These are phyloP conservation scores for Lentinula sp. DNA, from an alignment of 768 basidiomycete genomes.

Conservation along the genomic window DNA sequence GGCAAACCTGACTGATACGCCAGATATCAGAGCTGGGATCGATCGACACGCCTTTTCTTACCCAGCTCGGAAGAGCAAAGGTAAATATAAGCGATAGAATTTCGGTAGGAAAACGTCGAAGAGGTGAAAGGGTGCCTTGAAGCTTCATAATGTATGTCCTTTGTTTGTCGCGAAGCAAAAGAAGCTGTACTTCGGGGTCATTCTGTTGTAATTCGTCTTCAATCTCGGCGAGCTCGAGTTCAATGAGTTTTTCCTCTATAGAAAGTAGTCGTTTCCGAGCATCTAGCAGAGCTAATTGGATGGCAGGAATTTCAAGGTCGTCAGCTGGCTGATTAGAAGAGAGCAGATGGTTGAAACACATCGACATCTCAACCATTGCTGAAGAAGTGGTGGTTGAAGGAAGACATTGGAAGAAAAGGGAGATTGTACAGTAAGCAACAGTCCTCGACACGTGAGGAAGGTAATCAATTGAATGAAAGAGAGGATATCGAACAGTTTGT, in stretches of 20 bases:
- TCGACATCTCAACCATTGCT: not conserved
- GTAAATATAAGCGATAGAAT: not conserved
- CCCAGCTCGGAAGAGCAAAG: not conserved
- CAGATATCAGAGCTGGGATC: not conserved
- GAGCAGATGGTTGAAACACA: not conserved
- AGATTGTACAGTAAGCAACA: not conserved
- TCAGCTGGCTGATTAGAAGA: not conserved
- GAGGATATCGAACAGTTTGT: not conserved
- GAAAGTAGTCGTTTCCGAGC: not conserved
- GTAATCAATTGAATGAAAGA: not conserved
- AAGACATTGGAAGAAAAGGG: not conserved
- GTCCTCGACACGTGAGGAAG: not conserved
- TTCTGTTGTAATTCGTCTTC: not conserved
- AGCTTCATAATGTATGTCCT: not conserved
- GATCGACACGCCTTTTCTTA: not conserved
- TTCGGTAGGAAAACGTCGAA: slow-evolving; percentile 1
- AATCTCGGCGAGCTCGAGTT: not conserved
- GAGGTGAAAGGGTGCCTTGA: not conserved
- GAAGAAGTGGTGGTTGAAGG: not conserved
- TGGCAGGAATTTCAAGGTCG: not conserved
- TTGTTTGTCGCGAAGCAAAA: not conserved
- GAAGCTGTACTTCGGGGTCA: not conserved
- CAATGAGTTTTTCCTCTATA: not conserved
- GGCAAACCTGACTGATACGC: not conserved
- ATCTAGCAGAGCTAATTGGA: not conserved